Evolutionary conservation across 2,329 filamentous ascomycete species (phyloP), one percentile per base, ranked within the genome.

Genomic region (Scedosporium aurantiacum): DNA sequence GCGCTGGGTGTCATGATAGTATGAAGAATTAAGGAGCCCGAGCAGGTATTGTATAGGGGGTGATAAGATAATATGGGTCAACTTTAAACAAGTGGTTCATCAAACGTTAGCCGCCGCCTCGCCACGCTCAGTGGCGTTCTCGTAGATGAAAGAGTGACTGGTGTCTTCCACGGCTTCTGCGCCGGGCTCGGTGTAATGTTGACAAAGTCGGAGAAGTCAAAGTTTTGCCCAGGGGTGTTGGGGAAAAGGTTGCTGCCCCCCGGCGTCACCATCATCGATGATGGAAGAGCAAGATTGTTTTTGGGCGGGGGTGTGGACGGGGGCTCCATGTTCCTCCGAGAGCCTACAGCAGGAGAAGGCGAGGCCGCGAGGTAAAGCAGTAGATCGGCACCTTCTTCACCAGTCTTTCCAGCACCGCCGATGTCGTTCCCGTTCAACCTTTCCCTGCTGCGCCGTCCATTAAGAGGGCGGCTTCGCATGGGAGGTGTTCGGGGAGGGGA

Each of bases 131-230:
- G 71, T 7, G 83, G 83, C 52, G 83, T 85, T 68, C 78, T 79
- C 60, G 75, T 71, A 8, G 73, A 68, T 18, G 75, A 71, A 32
- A 79, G 78, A 28, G 83, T 80, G 10, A 84, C 73, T 10, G 91
- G 91, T 0, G 91, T 96, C 72, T 88, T 90, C 89, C 91, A 97
- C 8, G 86, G 82, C 67, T 86, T 90, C 76, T 97, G 94, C 27
- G 91, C 94, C 21, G 94, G 94, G 70, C 91, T 96, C 0, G 94
- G 94, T 5, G 94, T 96, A 72, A 97, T 93, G 75, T 97, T 97
- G 71, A 97, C 88, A 74, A 96, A 99, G 71, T 99, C 94, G 60
- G 91, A 85, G 75, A 97, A 96, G 76, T 97, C 95, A 74, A 97
- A 95, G 57, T 74, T 76, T 70, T 92, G 89, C 16, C 87, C 87